Base-by-base conservation (phyloP, 2,329 filamentous ascomycete species). In the Fusarium sulawesiense region DNA sequence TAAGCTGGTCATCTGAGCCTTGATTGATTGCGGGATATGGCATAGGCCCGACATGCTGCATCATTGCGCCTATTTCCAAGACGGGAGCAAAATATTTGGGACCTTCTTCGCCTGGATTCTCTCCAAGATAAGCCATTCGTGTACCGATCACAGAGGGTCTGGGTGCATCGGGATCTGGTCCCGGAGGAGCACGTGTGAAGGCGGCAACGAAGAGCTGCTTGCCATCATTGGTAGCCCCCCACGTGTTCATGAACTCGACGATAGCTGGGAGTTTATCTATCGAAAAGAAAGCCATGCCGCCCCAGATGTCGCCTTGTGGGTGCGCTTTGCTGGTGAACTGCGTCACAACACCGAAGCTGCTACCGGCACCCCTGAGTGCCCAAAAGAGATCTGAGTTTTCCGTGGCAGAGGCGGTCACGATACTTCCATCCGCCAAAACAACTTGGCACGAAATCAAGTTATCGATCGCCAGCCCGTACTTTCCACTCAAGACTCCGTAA, bases 401-500 rank as follows among this genome's bases (percentile, higher is more conserved):
- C 0, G 73, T 72, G 14, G 80, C 76, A 2, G 83, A 85, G 76
- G 80, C 79, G 0, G 68, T 77, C 6, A 83, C 75, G 4, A 81
- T 65, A 12, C 70, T 68, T 1, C 81, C 81, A 32, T 79, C 72
- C 12, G 81, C 80, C 4, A 82, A 77, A 2, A 85, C 80, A 6
- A 85, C 75, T 41, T 80, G 73, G 4, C 76, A 78, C 0, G 78
- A 78, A 7, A 83, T 20, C 6, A 86, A 73, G 20, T 78, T 77
- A 63, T 86, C 84, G 12, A 83, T 76, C 6, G 79, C 72, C 11
- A 90, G 79, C 0, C 89, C 89, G 55, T 87, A 79, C 32, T 80
- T 78, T 1, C 86, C 85, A 27, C 82, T 84, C 18, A 91, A 78
- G 76, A 85, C 84, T 2, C 89, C 87, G 71, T 87, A 88, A 2